Evolutionary conservation across 805 yeast species (phyloP).

Genomic region (Wickerhamia fluorescens): DNA sequence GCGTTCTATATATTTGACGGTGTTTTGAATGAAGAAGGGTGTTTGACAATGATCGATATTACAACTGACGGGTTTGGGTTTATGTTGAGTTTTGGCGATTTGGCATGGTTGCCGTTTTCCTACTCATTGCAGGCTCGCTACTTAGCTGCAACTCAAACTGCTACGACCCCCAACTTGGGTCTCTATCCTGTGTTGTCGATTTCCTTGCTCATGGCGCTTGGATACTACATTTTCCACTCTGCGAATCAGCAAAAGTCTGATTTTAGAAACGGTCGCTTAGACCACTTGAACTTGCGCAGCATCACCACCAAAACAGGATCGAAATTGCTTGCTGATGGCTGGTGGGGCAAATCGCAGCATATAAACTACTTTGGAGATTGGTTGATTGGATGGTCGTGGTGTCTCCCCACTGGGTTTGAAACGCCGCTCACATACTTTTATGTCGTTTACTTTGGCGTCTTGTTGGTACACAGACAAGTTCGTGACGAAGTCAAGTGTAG

Average conservation of each 20-base stretch:
- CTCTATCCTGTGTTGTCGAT: conserved; percentile 31
- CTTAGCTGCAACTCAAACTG: conserved; percentile 46
- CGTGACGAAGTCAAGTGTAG: conserved; percentile 92
- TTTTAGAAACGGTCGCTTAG: conserved; percentile 72
- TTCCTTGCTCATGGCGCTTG: conserved; percentile 44
- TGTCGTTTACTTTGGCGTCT: conserved; percentile 70
- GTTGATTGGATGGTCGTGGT: conserved; percentile 87
- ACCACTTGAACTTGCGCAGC: conserved; percentile 49
- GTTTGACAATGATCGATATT: conserved; percentile 89
- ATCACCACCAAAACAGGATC: conserved; percentile 75
- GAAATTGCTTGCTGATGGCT: conserved; percentile 76
- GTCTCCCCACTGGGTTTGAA: conserved; percentile 77
- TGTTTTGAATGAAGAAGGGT: conserved; percentile 84
- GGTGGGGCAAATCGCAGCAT: conserved; percentile 95
- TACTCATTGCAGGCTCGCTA: conserved; percentile 84
- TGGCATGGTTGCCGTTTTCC: conserved; percentile 87
- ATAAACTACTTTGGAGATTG: conserved; percentile 95
- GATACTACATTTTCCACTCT: conserved; percentile 77
- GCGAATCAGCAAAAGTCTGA: conserved; percentile 80
- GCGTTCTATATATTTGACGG: conserved; percentile 86
- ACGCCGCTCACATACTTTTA: conserved; percentile 86
- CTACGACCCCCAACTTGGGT: conserved; percentile 46
- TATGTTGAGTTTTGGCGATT: conserved; percentile 93
- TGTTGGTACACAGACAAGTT: conserved; percentile 79
- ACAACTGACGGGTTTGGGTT: conserved; percentile 96